Conservation (phyloP, 768 basidiomycete species). For the Boletus rex-veris region DNA sequence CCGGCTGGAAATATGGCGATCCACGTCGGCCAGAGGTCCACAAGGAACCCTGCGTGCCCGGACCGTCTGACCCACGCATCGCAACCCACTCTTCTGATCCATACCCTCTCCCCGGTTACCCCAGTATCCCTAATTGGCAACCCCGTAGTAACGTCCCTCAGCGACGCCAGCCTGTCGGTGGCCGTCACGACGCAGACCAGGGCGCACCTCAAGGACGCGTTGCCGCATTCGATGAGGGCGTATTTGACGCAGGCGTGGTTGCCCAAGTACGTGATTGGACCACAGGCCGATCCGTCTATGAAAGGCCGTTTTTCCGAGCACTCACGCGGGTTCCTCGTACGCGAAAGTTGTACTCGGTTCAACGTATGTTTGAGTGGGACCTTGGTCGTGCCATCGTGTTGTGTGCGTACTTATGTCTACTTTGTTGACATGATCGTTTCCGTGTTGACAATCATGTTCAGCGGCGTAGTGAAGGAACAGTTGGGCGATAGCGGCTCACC, state of each 20-base stretch:
- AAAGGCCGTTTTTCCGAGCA: constrained; percentile 4
- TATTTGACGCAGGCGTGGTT: constrained; percentile 14
- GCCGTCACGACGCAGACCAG: neutral
- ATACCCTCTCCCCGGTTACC: neutral
- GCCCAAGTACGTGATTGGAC: constrained; percentile 5
- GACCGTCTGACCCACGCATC: neutral
- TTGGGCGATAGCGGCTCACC: neutral
- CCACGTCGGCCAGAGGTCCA: neutral
- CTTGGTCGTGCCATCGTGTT: neutral
- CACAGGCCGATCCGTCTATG: neutral
- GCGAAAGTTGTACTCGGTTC: neutral
- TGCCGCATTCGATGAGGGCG: constrained; percentile 1
- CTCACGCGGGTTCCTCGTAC: constrained; percentile 2
- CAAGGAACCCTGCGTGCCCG: neutral
- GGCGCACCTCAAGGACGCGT: neutral
- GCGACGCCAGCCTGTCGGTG: too few species aligned
- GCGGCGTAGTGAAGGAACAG: neutral
- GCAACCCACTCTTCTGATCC: neutral
- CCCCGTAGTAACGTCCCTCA: neutral
- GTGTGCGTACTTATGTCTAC: neutral
- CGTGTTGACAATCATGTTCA: too few species aligned
- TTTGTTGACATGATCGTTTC: neutral
- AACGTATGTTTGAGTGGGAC: constrained; percentile 1
- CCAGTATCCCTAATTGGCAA: neutral
- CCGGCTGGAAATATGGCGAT: constrained; percentile 5